Evolutionary conservation across 768 basidiomycete species (phyloP).

Genomic region (Dacryopinax primogenitus): DNA sequence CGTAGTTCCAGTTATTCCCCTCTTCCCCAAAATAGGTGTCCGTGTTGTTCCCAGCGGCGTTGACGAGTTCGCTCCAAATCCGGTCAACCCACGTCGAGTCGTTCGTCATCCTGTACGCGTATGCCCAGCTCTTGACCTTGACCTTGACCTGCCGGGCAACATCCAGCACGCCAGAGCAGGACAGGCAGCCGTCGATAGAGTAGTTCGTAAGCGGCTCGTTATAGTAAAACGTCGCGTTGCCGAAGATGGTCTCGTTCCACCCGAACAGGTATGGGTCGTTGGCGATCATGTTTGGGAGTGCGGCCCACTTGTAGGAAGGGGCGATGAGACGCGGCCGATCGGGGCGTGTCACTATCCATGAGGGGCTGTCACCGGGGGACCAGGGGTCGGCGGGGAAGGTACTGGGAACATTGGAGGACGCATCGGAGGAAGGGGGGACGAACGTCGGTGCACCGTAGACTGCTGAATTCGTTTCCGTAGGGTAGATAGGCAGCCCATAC

Average conservation of each 20-base stretch:
- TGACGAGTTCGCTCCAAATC: constrained; percentile 70
- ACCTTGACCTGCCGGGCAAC: constrained; percentile 78
- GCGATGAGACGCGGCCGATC: constrained; percentile 88
- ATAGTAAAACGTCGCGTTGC: constrained; percentile 70
- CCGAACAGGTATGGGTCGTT: constrained; percentile 70
- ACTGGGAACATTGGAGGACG: constrained; percentile 38
- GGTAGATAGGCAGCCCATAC: constrained; percentile 74
- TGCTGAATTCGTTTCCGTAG: constrained; percentile 62
- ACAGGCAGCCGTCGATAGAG: constrained; percentile 51
- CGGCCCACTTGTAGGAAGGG: constrained; percentile 81
- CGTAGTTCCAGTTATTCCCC: constrained; percentile 65
- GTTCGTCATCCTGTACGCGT: constrained; percentile 81
- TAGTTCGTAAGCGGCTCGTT: constrained; percentile 53
- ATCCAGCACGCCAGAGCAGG: constrained; percentile 76
- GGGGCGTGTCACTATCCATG: constrained; percentile 46
- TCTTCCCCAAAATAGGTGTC: constrained; percentile 47
- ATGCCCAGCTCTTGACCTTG: constrained; percentile 83
- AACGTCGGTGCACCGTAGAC: constrained; percentile 63
- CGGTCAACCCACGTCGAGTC: constrained; percentile 86
- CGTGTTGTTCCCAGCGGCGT: constrained; percentile 60
- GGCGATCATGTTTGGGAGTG: constrained; percentile 60
- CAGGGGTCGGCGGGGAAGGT: constrained; percentile 76
- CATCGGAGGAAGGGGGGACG: constrained; percentile 30
- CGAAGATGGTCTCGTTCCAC: constrained; percentile 88
- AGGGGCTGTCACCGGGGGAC: constrained; percentile 44